phyloP scores from a whole-genome alignment of 306 rosid species.

The Castanea crenata region DNA sequence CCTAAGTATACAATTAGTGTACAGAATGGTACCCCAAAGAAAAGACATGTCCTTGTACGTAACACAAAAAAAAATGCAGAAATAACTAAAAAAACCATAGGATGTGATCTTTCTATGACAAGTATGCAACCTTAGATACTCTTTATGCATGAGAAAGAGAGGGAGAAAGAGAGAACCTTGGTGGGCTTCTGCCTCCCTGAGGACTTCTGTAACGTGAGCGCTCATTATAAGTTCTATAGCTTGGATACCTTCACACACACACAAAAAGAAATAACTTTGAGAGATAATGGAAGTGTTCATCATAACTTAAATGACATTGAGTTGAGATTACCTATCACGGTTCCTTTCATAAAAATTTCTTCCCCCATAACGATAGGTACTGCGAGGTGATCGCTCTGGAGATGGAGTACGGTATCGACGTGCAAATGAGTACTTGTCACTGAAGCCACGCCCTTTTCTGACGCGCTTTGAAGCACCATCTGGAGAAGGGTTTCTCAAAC shows the following conservation, averaged over 20 bases:
- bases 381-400: slow-evolving; percentile 56
- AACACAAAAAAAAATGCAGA: not conserved
- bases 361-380: slow-evolving; percentile 50
- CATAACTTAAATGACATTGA: slow-evolving; percentile 8
- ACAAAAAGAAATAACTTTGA: slow-evolving; percentile 23
- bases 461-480: slow-evolving; percentile 76
- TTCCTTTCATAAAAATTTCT: slow-evolving; percentile 56
- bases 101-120: not conserved
- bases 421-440: slow-evolving; percentile 82
- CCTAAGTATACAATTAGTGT: not conserved
- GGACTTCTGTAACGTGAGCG: slow-evolving; percentile 65
- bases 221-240: slow-evolving; percentile 58
- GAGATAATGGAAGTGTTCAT: slow-evolving; percentile 5
- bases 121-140: not conserved
- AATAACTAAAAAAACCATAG: not conserved
- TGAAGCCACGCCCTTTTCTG: slow-evolving; percentile 98
- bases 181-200: slow-evolving; percentile 63
- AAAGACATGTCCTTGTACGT: not conserved
- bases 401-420: slow-evolving; percentile 95
- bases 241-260: slow-evolving; percentile 59
- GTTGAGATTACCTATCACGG: slow-evolving; percentile 61
- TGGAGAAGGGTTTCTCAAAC: slow-evolving; percentile 83
- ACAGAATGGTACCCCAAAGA: not conserved
- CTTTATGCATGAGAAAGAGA: not conserved
- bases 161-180: slow-evolving; percentile 54